These are phyloP conservation scores for Pyropia haitanensis DNA, from an alignment of 23 red algal species.

Conservation along the genomic window DNA sequence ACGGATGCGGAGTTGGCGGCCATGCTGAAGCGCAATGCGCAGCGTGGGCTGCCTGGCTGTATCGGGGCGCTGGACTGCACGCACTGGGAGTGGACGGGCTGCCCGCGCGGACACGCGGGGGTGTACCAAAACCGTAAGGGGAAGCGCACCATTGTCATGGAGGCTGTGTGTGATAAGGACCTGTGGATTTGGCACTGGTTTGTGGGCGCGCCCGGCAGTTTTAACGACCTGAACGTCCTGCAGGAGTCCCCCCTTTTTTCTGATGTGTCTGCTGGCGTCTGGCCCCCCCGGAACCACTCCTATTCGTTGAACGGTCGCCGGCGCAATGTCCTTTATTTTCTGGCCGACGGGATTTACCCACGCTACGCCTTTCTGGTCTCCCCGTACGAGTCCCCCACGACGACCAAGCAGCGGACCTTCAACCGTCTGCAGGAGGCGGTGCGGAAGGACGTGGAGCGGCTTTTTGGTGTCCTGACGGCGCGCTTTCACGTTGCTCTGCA, in stretches of 20 bases:
- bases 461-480: constrained; percentile 4
- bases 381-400: background rate
- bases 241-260: background rate
- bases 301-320: no score
- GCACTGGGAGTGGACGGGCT: constrained; percentile 11
- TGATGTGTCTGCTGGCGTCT: no score
- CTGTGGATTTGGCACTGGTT: constrained; percentile 20
- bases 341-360: constrained; percentile 22
- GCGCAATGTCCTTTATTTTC: constrained; percentile 7
- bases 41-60: constrained; percentile 11
- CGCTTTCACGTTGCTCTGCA: constrained; percentile 3
- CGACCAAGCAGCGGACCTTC: background rate
- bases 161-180: constrained; percentile 8
- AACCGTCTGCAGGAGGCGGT: background rate
- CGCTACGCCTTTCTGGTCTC: constrained; percentile 3
- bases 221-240: constrained; percentile 24
- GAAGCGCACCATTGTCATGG: constrained; percentile 14
- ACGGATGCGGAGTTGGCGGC: constrained; percentile 1
- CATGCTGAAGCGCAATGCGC: background rate
- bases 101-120: constrained; percentile 2
- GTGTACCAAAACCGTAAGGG: constrained; percentile 8
- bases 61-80: background rate
- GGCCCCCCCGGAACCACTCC: no score
- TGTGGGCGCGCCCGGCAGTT: background rate
- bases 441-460: constrained; percentile 5